Base-by-base conservation (phyloP, 202 grass and related monocot species). In the Musa balbisiana region DNA sequence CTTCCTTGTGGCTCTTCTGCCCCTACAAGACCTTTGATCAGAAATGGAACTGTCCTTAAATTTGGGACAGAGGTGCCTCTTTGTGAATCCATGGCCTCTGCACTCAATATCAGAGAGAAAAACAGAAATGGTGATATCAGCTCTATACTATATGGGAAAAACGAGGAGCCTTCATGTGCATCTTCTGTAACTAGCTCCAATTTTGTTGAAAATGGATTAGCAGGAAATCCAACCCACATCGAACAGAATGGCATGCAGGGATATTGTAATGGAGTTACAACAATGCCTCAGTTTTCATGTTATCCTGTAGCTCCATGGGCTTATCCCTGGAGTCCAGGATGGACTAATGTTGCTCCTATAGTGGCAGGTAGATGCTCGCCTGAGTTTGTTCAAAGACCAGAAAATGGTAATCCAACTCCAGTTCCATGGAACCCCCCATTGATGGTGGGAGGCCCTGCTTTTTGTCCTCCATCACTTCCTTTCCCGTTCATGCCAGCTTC, bases 241-340 rank as follows among this genome's bases (percentile, higher is more conserved):
- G 58, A 85, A 78, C 87, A 82, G 60, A 92, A 80, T 90, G 78
- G 75, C 29, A 64, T 52, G 60, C 58, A 79, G 72, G 78, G 79
- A 55, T 71, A 90, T 54, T 86, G 77, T 69, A 93, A 84, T 51
- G 86, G 80, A 80, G 25, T 84, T 55, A 75, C 80, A 79, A 74
- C 88, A 4, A 71, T 91, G 58, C 90, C 82, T 78, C 86, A 81
- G n/a, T 79, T 91, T 79, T 88, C 84, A 53, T 91, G 69, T 83
- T 91, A 91, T 53, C 76, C 90, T 22, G 73, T 78, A 11, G 59
- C 90, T 55, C 82, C 88, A 33, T 91, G 92, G 77, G 69, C 90
- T 69, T 97, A 91, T 70, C 90, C 93, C 27, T 93, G 93, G 90
- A 91, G 63, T 87, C 83, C 82, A 76, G 88, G 75, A 83, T 92